Conservation (phyloP, 805 yeast genomes). For the Candida gorgasii region DNA sequence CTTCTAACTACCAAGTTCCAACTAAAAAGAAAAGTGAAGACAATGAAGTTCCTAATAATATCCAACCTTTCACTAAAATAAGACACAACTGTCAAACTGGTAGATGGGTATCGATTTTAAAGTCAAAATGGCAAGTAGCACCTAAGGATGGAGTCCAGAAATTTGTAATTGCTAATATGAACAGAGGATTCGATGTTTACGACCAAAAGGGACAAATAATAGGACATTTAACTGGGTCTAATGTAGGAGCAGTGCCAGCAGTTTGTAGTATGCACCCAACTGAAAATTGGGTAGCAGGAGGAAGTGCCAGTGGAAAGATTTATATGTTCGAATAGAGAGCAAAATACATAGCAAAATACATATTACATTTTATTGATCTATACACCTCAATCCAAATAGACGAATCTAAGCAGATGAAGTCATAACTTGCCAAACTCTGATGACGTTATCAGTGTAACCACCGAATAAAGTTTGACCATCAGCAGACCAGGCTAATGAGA, state of each 20-base stretch:
- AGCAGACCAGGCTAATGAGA: conserved; percentile 99
- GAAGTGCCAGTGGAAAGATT: conserved; percentile 89
- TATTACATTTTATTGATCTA: conserved; percentile 1
- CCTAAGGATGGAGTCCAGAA: conserved; percentile 76
- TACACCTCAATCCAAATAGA: conserved; percentile 2
- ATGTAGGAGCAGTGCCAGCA: conserved; percentile 91
- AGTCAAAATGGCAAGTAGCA: conserved; percentile 79
- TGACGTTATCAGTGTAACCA: conserved; percentile 99
- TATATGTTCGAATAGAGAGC: conserved; percentile 50
- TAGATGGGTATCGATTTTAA: conserved; percentile 91
- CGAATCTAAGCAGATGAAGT: conserved; percentile 57
- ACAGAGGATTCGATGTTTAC: conserved; percentile 79
- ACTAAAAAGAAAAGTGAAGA: conserved; percentile 12
- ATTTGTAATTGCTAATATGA: conserved; percentile 93
- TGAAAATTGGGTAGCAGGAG: conserved; percentile 89
- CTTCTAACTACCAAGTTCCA: conserved; percentile 11
- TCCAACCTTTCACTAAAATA: conserved; percentile 63
- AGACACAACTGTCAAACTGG: conserved; percentile 96
- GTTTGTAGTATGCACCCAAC: conserved; percentile 82
- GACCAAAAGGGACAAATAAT: conserved; percentile 73
- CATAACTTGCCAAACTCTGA: conserved; percentile 99
- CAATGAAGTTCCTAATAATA: conserved; percentile 29
- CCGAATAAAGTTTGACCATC: conserved; percentile 99
- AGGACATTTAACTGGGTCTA: conserved; percentile 65
- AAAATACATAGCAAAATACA: background rate